Base-by-base conservation (phyloP, 495 filamentous ascomycete species). In the Annulohypoxylon moriforme region DNA sequence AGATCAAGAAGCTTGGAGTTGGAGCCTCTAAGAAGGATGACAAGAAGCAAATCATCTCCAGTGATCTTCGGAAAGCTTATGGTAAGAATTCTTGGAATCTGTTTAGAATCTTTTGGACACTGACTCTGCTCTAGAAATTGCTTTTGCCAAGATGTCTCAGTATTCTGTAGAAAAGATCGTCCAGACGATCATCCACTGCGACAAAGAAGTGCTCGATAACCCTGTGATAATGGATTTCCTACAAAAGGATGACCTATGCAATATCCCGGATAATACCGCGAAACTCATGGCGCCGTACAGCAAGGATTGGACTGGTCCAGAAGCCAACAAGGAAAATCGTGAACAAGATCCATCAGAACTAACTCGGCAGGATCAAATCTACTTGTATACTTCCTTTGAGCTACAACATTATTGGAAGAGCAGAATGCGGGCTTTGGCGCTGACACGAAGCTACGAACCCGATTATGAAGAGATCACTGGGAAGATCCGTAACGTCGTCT, bases 341-440 rank as follows among this genome's bases (percentile, higher is more conserved):
- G 96, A 99, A 75, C 90, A 93, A 71, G 94, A 98, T 79, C 95
- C 96, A 0, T 79, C 72, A 16, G 96, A 99, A 74, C 89, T 99
- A 36, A 97, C 94, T 0, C 85, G 95, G 64, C 93, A 98, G 73
- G 96, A 99, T 81, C 94, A 98, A 81, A 91, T 99, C 34, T 99
- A 94, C 77, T 85, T 99, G 11, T 90, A 91, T 66, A 98, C 96
- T 2, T 93, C 96, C 0, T 99, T 90, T 71, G 96, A 99, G 76
- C 85, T 99, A 70, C 93, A 96, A 66, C 96, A 99, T 79, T 99
- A 99, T 81, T 99, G 96, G 96, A 98, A 97, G 85, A 91, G 92
- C 46, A 89, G 96, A 80, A 98, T 98, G 88, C 88, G 96, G 60
- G 96, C 96, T 4, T 86, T 99, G 64, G 84, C 89, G 2, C 81